These are phyloP conservation scores for Fusarium praegraminearum DNA, from an alignment of 2,329 filamentous ascomycete species.

Conservation along the genomic window DNA sequence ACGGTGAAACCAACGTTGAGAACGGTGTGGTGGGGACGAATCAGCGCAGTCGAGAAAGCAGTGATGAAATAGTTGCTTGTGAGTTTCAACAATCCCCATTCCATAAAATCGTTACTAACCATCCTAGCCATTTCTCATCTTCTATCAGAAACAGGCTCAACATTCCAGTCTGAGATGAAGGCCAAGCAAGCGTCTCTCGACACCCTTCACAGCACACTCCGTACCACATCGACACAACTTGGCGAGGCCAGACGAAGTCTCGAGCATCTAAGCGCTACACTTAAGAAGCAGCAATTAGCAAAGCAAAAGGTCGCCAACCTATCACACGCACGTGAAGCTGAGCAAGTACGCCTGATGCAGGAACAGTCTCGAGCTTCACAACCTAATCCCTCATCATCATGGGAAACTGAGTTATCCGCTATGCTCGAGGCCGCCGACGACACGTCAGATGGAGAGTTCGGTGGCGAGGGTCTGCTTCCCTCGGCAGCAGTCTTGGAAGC, in stretches of 20 bases:
- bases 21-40: slow-evolving; percentile 59
- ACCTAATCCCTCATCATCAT: slow-evolving; percentile 61
- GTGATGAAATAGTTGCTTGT: slow-evolving; percentile 84
- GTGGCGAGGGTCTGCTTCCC: slow-evolving; percentile 63
- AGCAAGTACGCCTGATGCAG: slow-evolving; percentile 65
- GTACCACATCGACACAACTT: slow-evolving; percentile 82
- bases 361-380: slow-evolving; percentile 56
- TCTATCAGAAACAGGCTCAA: slow-evolving; percentile 79
- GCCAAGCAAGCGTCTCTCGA: slow-evolving; percentile 88
- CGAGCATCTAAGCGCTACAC: slow-evolving; percentile 75
- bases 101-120: not conserved
- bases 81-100: slow-evolving; percentile 55
- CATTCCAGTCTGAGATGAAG: slow-evolving; percentile 84
- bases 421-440: slow-evolving; percentile 61
- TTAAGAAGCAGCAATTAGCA: slow-evolving; percentile 73
- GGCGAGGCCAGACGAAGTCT: slow-evolving; percentile 80
- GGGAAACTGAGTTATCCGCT: slow-evolving; percentile 66
- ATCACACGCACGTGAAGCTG: slow-evolving; percentile 76
- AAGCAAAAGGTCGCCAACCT: slow-evolving; percentile 83
- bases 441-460: slow-evolving; percentile 53
- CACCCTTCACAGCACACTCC: slow-evolving; percentile 81
- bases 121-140: slow-evolving; percentile 80
- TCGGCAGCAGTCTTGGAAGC: slow-evolving; percentile 72
- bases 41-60: slow-evolving; percentile 75
- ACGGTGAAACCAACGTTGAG: slow-evolving; percentile 58